phyloP scores from a whole-genome alignment of 225 moss, liverwort and hornwort species.

The Antitrichia curtipendula region DNA sequence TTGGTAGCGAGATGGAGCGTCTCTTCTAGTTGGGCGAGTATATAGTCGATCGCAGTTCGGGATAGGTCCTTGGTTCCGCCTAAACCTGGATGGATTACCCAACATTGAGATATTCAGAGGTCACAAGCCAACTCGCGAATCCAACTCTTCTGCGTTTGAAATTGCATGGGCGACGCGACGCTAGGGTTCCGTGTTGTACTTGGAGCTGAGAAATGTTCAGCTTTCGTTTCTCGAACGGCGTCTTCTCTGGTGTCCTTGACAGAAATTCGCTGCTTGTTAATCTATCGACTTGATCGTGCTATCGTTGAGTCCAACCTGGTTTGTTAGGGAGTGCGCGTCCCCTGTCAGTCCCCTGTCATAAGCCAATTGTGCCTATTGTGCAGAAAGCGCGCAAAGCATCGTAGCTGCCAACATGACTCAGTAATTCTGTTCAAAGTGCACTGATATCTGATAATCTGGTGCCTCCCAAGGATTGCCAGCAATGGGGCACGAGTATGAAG shows the following conservation, averaged over 20 bases:
- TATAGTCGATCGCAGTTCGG: not conserved
- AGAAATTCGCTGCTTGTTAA: not conserved
- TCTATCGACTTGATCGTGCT: not conserved
- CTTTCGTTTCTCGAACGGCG: not conserved
- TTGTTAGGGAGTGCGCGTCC: not conserved
- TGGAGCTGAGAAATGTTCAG: not conserved
- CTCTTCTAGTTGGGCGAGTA: not conserved
- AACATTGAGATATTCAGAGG: not conserved
- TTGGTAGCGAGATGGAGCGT: not conserved
- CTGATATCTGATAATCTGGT: not conserved
- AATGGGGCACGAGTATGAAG: conserved; percentile 30
- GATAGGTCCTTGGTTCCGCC: not conserved
- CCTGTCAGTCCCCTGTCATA: not conserved
- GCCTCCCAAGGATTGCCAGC: not conserved
- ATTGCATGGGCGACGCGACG: not conserved
- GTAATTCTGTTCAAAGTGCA: not conserved
- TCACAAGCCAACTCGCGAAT: not conserved
- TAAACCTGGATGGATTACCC: not conserved
- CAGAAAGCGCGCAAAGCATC: not conserved
- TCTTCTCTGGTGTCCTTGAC: not conserved
- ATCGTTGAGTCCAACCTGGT: not conserved
- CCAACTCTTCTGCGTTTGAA: not conserved
- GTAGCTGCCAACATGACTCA: not conserved
- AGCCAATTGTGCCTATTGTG: not conserved
- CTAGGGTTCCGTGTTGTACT: not conserved